Evolutionary conservation across 129 eudicot species (phyloP), one percentile per base, ranked within the genome.

Genomic region (Ambrosia artemisiifolia): DNA sequence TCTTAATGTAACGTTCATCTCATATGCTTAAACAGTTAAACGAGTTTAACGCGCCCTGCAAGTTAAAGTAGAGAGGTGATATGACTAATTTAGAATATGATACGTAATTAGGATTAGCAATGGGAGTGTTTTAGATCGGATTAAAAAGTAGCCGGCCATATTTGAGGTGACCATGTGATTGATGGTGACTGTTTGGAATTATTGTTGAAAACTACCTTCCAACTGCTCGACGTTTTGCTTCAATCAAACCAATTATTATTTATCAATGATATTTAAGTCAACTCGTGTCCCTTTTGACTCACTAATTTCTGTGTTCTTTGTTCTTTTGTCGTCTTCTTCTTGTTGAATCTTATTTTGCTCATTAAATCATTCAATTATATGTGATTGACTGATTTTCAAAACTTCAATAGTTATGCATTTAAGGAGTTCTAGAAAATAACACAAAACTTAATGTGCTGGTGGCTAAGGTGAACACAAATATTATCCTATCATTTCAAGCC

Each of bases 201-300:
- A 13, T 18, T 67, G 67, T 47, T 68, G 80, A 76, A 34, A 62
- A 69, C 57, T 76, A 61, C 75, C 62, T 61, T 67, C 61, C 69
- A 76, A 76, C 75, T 76, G 67, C 80, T 67, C 43, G 50, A 76
- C 32, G 63, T 69, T 69, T 60, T 68, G 70, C 70, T 38, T 59
- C 57, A 67, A 68, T 76, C 51, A 76, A 76, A 68, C 61, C 62
- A 69, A 67, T 44, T 40, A 67, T 44, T 40, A 49, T 65, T 75
- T 51, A 9, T 47, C 7, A 59, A 60, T 59, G 53, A 47, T 69
- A 10, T 47, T 10, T 6, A 69, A 59, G 81, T 76, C 81, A 76
- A 76, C 75, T 75, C 62, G 35, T 76, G 81, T 69, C 66, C 75
- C 70, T 76, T 51, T 76, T 59, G 69, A 69, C 70, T 69, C 75